Evolutionary conservation across 176 grass and related monocot genomes (phyloP).

Genomic region (Chrysopogon serrulatus): DNA sequence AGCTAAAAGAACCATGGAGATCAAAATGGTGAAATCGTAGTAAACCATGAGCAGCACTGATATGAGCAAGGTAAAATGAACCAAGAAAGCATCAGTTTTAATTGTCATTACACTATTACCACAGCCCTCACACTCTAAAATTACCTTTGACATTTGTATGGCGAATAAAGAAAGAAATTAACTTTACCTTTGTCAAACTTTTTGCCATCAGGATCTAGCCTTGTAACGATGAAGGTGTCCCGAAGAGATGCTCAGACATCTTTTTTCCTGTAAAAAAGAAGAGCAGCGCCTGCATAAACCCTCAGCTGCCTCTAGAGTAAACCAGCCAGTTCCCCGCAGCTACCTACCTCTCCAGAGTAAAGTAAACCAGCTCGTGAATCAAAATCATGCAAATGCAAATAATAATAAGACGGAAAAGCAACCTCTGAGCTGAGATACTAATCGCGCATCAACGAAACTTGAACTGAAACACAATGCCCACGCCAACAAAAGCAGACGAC

Average conservation of each 20-base stretch:
- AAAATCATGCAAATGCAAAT: too few relatives aligned
- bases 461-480: too few relatives aligned
- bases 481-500: too few relatives aligned
- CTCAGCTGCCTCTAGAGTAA: too few relatives aligned
- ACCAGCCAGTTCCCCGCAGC: too few relatives aligned
- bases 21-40: background rate
- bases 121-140: background rate
- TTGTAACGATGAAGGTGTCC: conserved; percentile 43
- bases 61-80: background rate
- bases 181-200: conserved; percentile 40
- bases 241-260: conserved; percentile 57
- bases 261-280: conserved; percentile 16
- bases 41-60: background rate
- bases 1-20: too few relatives aligned
- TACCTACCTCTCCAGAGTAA: too few relatives aligned
- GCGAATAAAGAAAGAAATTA: too few relatives aligned
- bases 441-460: too few relatives aligned
- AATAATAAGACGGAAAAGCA: too few relatives aligned
- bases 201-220: conserved; percentile 61
- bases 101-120: background rate
- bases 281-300: background rate
- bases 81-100: background rate
- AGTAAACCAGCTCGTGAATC: too few relatives aligned
- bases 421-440: too few relatives aligned
- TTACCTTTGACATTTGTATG: conserved; percentile 75